Base-by-base conservation (phyloP, 2,329 filamentous ascomycete genomes). In the Neonectria neomacrospora region DNA sequence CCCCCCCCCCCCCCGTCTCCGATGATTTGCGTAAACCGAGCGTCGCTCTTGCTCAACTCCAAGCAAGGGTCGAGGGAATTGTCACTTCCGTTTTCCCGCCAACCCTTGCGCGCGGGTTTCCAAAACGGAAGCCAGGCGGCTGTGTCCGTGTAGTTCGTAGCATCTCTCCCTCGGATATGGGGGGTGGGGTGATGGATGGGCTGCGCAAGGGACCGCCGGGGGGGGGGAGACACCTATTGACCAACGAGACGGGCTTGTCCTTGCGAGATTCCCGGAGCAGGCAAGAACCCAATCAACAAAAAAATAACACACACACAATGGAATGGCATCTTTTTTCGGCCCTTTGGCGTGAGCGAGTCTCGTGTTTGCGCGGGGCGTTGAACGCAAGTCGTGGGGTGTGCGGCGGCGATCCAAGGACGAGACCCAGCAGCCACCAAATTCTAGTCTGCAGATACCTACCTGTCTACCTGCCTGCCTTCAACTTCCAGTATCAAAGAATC, bases 171-270 rank as follows among this genome's bases (percentile, higher is more conserved):
- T 32, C n/a, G 23, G 45, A 48, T 48, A n/a, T 5, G 20, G 23
- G n/a, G 23, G 44, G 22, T 50, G 47, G 47, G 47, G 47, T 50
- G 47, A 50, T n/a, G 44, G 44, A 22, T 18, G 28, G 22, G 44
- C 44, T 28, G 28, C 44, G 44, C 44, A 14, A 28, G 22, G 42
- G 22, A 45, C 42, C 42, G 22, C 3, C 23, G 23, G 23, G 23
- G 23, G 23, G 6, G 23, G 23, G 23, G 23, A 3, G 42, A 10
- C 3, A 30, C 18, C 7, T 8, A n/a, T 3, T 32, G n/a, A 48
- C 45, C 45, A 48, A 48, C 23, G 28, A 22, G 26, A 14, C n/a
- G 26, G 45, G 22, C 30, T 12, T 32, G 30, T 37, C 14, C 14
- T 16, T 6, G 6, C 34, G 34, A 37, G 34, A 37, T 16, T 34